A percentile compares a stretch with the other conserved stretches of the same genome.
phyloP scores from a whole-genome alignment of 805 yeast genomes.

The Torulaspora maleeae region DNA sequence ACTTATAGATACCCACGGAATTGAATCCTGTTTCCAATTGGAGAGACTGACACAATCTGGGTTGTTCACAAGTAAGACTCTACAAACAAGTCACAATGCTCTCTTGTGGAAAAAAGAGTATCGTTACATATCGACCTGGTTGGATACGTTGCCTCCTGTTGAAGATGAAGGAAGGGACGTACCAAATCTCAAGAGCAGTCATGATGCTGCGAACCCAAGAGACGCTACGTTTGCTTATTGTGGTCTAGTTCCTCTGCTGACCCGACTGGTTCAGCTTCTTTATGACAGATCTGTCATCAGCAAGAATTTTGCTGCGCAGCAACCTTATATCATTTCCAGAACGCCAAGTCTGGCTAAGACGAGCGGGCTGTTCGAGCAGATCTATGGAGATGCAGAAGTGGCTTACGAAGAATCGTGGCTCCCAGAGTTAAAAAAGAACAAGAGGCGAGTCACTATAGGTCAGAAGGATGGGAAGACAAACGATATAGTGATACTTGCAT shows the following conservation, averaged over 20 bases:
- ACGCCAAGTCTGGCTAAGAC: slow-evolving; percentile 24
- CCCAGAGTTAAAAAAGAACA: slow-evolving; percentile 14
- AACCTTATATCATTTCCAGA: slow-evolving; percentile 32
- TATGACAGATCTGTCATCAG: slow-evolving; percentile 52
- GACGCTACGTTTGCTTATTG: slow-evolving; percentile 59
- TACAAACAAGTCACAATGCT: slow-evolving; percentile 1
- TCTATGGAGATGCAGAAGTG: slow-evolving; percentile 23
- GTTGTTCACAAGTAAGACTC: slow-evolving; percentile 20
- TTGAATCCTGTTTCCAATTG: slow-evolving; percentile 31
- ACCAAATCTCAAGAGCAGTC: slow-evolving; percentile 10
- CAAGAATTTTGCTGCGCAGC: slow-evolving; percentile 32
- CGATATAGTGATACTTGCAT: slow-evolving; percentile 43
- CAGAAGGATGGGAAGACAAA: slow-evolving; percentile 3
- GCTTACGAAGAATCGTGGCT: slow-evolving; percentile 25
- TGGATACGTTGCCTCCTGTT: slow-evolving; percentile 27
- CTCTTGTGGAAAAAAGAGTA: slow-evolving; percentile 23
- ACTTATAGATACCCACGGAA: slow-evolving; percentile 62
- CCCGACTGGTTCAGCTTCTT: slow-evolving; percentile 66
- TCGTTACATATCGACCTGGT: slow-evolving; percentile 23
- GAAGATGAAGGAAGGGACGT: slow-evolving; percentile 11
- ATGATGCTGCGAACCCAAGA: slow-evolving; percentile 18
- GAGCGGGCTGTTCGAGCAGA: slow-evolving; percentile 24
- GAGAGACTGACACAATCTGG: slow-evolving; percentile 23
- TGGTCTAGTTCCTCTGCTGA: slow-evolving; percentile 73
- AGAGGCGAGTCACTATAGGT: slow-evolving; percentile 13